Base-by-base conservation (phyloP, 108 stramenopile genomes). In the Pseudonitzschia multiseries region DNA sequence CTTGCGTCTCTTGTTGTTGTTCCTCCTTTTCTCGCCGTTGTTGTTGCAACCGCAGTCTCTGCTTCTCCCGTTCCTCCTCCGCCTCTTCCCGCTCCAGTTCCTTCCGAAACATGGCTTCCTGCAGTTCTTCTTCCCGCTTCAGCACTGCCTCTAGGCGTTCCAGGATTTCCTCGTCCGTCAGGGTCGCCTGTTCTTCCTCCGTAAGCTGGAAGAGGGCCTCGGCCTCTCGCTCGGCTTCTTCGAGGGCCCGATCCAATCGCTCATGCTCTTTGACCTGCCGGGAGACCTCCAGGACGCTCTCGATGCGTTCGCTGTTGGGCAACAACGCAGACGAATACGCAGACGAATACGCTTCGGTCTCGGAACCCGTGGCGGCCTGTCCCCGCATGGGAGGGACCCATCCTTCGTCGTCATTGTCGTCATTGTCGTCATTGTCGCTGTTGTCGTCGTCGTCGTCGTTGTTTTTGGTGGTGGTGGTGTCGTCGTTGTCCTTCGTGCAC, bases 301-400 rank as follows among this genome's bases (percentile, higher is more conserved):
- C 57, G 0, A 46, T 57, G 17, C 43, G 43, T 12, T 33, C 56
- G 17, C 48, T 40, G 31, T 48, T 48, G 24, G 43, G 40, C 18
- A 26, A n/a, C 42, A 31, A 24, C 53, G 63, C 10, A 42, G 28
- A 36, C 44, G 31, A 32, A 73, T 57, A 10, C 71, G 57, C 43
- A 75, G 64, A 8, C n/a, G n/a, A n/a, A 65, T 59, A 15, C 9
- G 22, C 27, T 13, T 62, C 33, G 29, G 28, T 27, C 5, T 74
- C 27, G 20, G 71, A 76, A 44, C 64, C 56, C 46, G 79, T 78
- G 41, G 75, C 78, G 5, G 61, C 48, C 31, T 79, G 52, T 20
- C 82, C 83, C 8, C 79, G 71, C 48, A 68, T 64, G n/a, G 87
- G 87, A 57, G 87, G 84, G 42, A 88, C 72, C 87, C 87, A 88